Conservation (phyloP, 768 basidiomycete genomes). For the Leccinum ochraceum region DNA sequence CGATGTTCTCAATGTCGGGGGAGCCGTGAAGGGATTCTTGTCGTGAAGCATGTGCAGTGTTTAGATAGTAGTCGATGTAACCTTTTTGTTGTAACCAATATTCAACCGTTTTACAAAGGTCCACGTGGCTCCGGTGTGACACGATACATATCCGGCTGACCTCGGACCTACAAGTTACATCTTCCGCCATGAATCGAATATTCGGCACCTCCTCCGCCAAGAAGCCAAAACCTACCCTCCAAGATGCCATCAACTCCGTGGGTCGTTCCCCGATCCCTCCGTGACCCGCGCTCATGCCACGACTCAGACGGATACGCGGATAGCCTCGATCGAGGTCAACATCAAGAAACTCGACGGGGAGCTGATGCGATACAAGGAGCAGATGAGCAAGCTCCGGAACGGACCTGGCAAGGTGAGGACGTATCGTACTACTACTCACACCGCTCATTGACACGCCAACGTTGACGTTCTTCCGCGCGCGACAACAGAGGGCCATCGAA, state of each 20-base stretch:
- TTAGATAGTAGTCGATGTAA: background rate
- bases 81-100: too few relatives aligned
- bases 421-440: background rate
- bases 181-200: slow-evolving; percentile 73
- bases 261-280: slow-evolving; percentile 27
- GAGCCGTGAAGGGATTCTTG: slow-evolving; percentile 89
- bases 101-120: too few relatives aligned
- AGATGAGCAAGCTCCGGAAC: slow-evolving; percentile 90
- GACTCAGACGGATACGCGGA: slow-evolving; percentile 78
- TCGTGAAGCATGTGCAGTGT: slow-evolving; percentile 36
- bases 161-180: background rate
- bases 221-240: slow-evolving; percentile 83
- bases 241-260: slow-evolving; percentile 92
- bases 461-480: background rate
- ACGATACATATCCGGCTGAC: background rate
- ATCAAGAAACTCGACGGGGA: slow-evolving; percentile 96
- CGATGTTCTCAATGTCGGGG: slow-evolving; percentile 87
- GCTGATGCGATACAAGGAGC: slow-evolving; percentile 87
- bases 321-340: slow-evolving; percentile 93
- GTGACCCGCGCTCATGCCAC: background rate
- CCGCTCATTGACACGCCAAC: background rate
- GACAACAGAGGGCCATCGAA: slow-evolving; percentile 82
- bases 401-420: slow-evolving; percentile 88
- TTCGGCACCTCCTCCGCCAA: slow-evolving; percentile 74
- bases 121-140: background rate